Percentiles rank a stretch among this genome's conserved stretches.
phyloP scores from a whole-genome alignment of 306 rosid species.

The Parietaria judaica region DNA sequence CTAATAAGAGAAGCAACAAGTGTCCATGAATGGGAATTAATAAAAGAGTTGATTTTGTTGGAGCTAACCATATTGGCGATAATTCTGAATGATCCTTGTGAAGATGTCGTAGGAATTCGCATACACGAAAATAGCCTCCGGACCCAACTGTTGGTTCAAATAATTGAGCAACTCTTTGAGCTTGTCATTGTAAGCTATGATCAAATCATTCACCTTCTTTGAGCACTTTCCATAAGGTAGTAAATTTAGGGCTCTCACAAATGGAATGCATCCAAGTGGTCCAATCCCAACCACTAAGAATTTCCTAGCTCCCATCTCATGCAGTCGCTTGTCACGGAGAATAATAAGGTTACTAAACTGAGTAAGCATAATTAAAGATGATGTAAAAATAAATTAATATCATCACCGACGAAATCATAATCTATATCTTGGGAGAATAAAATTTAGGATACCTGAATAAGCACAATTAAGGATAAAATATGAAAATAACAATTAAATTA shows the following conservation, averaged over 20 bases:
- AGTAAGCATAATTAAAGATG: no score
- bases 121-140: constrained; percentile 30
- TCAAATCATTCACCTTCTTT: constrained; percentile 27
- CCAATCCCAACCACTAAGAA: constrained; percentile 42
- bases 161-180: constrained; percentile 19
- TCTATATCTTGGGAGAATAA: no score
- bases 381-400: no score
- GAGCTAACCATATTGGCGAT: constrained; percentile 33
- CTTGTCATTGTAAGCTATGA: constrained; percentile 33
- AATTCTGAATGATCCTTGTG: constrained; percentile 21
- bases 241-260: constrained; percentile 28
- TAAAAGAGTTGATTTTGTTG: not conserved
- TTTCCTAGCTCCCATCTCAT: constrained; percentile 42
- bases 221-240: constrained; percentile 28
- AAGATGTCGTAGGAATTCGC: constrained; percentile 41
- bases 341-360: no score
- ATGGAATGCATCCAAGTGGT: constrained; percentile 53
- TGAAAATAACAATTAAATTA: no score
- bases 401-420: no score
- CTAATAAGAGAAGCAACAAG: no score
- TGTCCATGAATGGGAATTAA: no score
- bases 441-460: no score
- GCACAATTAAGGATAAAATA: no score
- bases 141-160: constrained; percentile 35
- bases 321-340: constrained; percentile 20